These are phyloP conservation scores for Paramarasmius palmivorus DNA, from an alignment of 1,284 basidiomycete genomes.

Conservation along the genomic window DNA sequence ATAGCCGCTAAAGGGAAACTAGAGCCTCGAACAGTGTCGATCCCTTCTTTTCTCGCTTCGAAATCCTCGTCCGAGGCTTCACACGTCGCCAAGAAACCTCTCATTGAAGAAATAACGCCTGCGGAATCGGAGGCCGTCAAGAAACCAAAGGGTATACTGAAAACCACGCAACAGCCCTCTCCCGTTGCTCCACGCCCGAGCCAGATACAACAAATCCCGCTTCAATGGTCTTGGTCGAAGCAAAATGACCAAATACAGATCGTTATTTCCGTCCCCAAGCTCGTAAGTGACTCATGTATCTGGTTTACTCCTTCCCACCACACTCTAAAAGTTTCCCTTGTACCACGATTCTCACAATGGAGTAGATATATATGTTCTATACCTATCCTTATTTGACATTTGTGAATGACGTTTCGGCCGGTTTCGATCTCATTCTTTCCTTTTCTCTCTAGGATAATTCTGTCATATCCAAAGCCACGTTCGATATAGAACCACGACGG, in stretches of 20 bases:
- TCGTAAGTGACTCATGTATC: constrained; percentile 10
- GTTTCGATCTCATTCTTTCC: neutral
- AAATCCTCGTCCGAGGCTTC: constrained; percentile 7
- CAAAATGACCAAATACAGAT: constrained; percentile 9
- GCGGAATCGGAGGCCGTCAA: constrained; percentile 6
- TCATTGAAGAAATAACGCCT: constrained; percentile 49
- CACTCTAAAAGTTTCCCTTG: neutral
- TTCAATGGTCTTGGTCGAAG: constrained; percentile 13
- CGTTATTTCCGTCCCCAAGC: constrained; percentile 9
- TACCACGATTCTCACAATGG: neutral
- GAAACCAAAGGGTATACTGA: constrained; percentile 41
- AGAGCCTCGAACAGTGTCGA: constrained; percentile 50
- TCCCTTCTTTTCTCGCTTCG: constrained; percentile 47
- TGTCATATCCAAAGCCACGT: constrained; percentile 42
- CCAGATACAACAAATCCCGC: constrained; percentile 15
- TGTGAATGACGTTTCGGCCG: neutral
- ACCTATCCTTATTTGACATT: neutral
- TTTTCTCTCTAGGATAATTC: constrained; percentile 1
- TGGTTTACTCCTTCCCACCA: neutral
- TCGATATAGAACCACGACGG: constrained; percentile 62
- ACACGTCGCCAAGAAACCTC: constrained; percentile 27
- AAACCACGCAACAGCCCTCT: constrained; percentile 14
- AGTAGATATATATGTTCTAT: neutral
- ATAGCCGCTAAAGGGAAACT: constrained; percentile 69
- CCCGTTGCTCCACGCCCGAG: constrained; percentile 42